Base-by-base conservation (phyloP, 1,139 yeast genomes). In the Geotrichum candidum region DNA sequence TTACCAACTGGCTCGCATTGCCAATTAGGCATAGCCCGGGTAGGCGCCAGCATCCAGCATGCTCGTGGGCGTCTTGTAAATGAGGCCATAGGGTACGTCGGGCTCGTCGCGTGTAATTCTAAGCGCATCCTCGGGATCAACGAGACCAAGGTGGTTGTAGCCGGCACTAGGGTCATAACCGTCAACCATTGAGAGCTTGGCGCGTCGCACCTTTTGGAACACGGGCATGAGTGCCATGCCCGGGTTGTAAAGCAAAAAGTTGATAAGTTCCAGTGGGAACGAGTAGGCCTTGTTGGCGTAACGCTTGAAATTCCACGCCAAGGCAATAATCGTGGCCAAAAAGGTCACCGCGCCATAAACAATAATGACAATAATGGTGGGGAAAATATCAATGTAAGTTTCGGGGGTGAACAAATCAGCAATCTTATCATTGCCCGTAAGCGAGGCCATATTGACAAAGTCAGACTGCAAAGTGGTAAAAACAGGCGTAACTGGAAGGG, bases 121-220 rank as follows among this genome's bases (percentile, higher is more conserved):
- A 1, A 25, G 52, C 7, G 64, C 61, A 53, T 62, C 64, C 41
- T 59, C 62, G 6, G 62, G 64, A 1, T 58, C 55, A 25, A 62
- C 64, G 27, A 62, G 54, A 6, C 64, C 64, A 18, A 62, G 38
- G 25, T 62, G 64, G 51, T 62, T 62, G 52, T 62, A 62, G 9
- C 64, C 64, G 13, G 62, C 54, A 9, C 58, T 51, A 6, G 64
- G 64, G 51, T 62, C 64, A 41, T 57, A 62, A 2, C 64, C 64
- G 41, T 62, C 64, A 15, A 62, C 64, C 62, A 62, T 59, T 10
- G 57, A 46, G 10, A 62, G 57, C n/a, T 59, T 48, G 10, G 64
- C 64, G 4, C 51, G 46, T 1, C 59, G 46, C 9, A 59, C 53
- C 53, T 62, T 62, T 45, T 62, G 64, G 41, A 62, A 59, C 18